phyloP scores from a whole-genome alignment of 1,284 basidiomycete genomes.

The Earliella scabrosa region DNA sequence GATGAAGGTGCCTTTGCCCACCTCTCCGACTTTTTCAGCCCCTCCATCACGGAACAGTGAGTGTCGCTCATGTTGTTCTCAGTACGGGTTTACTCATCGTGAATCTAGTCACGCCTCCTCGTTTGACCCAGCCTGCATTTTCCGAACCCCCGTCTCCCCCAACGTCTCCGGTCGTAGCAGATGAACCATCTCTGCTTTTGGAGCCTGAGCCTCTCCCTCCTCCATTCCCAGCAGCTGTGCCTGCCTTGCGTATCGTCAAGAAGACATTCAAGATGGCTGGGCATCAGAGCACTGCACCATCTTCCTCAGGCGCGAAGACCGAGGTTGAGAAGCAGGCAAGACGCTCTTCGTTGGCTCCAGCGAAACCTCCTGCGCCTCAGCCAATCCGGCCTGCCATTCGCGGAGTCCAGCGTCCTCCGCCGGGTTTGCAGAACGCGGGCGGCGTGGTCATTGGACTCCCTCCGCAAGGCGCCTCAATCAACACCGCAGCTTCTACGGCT shows the following conservation, averaged over 20 bases:
- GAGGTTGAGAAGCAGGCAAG: neutral
- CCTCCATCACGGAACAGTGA: conserved; percentile 14
- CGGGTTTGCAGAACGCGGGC: conserved; percentile 15
- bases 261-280: conserved; percentile 32
- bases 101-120: conserved; percentile 10
- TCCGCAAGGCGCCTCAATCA: conserved; percentile 5
- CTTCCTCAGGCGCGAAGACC: neutral
- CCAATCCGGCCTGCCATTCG: conserved; percentile 13
- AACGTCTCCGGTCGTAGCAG: conserved; percentile 12
- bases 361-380: conserved; percentile 4
- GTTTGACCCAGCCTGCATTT: neutral
- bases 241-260: conserved; percentile 54
- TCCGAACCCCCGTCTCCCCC: conserved; percentile 17
- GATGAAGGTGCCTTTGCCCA: conserved; percentile 14
- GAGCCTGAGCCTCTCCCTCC: conserved; percentile 22
- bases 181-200: conserved; percentile 19
- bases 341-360: conserved; percentile 7
- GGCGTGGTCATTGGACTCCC: conserved; percentile 19
- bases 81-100: neutral
- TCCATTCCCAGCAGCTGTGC: conserved; percentile 38
- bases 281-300: conserved; percentile 3
- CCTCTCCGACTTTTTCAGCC: conserved; percentile 12
- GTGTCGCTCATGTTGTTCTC: neutral
- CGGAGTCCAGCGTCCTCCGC: conserved; percentile 24
- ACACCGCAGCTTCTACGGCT: conserved; percentile 3